A percentile compares a stretch with the other conserved stretches of the same genome.
phyloP scores from a whole-genome alignment of 306 rosid genomes.

The Clitoria ternatea region DNA sequence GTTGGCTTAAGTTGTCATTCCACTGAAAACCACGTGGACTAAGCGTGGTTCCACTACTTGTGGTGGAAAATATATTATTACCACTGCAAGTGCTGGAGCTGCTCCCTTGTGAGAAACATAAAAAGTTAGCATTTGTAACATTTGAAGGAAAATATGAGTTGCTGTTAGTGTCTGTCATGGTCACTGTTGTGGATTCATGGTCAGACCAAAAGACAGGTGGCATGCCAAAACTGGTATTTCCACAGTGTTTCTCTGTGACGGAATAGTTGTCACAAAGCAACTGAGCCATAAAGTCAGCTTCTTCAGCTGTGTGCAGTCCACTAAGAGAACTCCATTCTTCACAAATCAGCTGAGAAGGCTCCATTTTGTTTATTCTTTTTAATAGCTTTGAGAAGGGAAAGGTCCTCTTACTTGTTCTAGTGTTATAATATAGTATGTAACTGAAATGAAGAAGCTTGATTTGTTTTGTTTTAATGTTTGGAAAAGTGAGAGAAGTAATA shows the following conservation, averaged over 20 bases:
- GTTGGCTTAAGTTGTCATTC: conserved; percentile 36
- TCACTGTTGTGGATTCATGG: conserved; percentile 28
- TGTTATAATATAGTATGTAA: neutral
- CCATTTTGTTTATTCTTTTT: conserved; percentile 38
- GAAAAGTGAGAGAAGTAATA: neutral
- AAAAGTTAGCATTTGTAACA: conserved; percentile 26
- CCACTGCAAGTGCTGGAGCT: conserved; percentile 16
- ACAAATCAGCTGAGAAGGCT: conserved; percentile 41
- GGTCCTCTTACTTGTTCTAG: neutral
- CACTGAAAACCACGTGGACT: conserved; percentile 25
- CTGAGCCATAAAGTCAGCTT: conserved; percentile 59
- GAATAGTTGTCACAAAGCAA: conserved; percentile 32
- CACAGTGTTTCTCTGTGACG: conserved; percentile 22
- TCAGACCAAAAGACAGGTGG: conserved; percentile 39
- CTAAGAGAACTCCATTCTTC: conserved; percentile 65
- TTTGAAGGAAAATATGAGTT: conserved; percentile 41
- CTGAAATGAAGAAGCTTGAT: conserved; percentile 6
- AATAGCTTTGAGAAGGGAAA: neutral
- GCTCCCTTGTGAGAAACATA: conserved; percentile 30
- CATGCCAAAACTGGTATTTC: conserved; percentile 35
- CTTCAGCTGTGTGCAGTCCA: conserved; percentile 52
- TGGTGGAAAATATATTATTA: neutral
- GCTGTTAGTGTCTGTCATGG: conserved; percentile 25
- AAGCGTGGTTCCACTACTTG: conserved; percentile 18
- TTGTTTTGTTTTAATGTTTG: conserved; percentile 25